Base-by-base conservation (phyloP, 2,329 filamentous ascomycete genomes). In the Colletotrichum orbiculare region DNA sequence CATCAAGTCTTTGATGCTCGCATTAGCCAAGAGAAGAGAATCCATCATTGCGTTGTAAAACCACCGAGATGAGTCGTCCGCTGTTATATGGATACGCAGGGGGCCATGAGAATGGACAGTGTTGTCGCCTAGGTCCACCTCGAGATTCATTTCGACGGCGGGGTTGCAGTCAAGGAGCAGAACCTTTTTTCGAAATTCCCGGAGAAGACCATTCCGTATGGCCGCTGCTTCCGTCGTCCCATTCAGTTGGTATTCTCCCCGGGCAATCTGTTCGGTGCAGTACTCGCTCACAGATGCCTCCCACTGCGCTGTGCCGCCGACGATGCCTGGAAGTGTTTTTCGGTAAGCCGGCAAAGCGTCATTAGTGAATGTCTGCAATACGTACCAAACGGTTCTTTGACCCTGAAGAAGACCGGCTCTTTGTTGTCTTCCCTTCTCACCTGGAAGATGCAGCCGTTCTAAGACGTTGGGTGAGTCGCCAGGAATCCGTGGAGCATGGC, bases 371-470 rank as follows among this genome's bases (percentile, higher is more conserved):
- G 25, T 25, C 25, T 25, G 38, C 8, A 13, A 10, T 3, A 35
- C 64, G 33, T 54, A 67, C 64, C 65, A 25, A 64, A 53, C 9
- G 65, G 37, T 1, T 57, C 34, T 5, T 6, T 3, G 2, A 11
- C 45, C 8, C 61, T 17, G 5, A 48, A 57, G 42, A 67, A 60
- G 3, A 9, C 52, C 4, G 25, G 15, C 7, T 12, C 41, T 15
- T 39, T 42, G 42, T 37, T 49, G 1, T 42, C 7, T 8, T 42
- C 46, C 8, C 15, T 34, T 37, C 37, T 49, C 4, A 67, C 50
- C 12, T 35, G 49, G 39, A 54, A 67, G 3, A 54, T 45, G 33
- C 60, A 64, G 8, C 65, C 60, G 10, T 64, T 67, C 61, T 64
- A 9, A 2, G 37, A 4, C 9, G 39, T 54, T 37, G 6, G 2